Base-by-base conservation (phyloP, 768 basidiomycete species). In the Ramaria sp. region DNA sequence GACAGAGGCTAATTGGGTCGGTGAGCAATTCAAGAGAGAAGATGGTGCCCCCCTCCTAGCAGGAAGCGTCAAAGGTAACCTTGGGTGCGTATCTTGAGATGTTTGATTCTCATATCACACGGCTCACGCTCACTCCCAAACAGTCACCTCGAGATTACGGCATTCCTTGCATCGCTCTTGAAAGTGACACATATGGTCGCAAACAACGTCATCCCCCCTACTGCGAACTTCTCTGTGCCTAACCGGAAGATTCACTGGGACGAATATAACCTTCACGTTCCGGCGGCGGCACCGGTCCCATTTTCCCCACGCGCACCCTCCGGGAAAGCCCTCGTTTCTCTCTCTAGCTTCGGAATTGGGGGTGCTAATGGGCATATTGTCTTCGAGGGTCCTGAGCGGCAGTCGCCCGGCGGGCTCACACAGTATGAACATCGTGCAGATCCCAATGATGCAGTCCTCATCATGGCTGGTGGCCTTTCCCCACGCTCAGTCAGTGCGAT, bases 1-100 rank as follows among this genome's bases (percentile, higher is more conserved):
- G 1, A 74, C 71, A 1, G 78, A 80, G 61, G 73, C 73, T 10
- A 79, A 78, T 54, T 75, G 73, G 66, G 74, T 75, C 20, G 77
- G 77, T 0, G 65, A 65, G 37, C 47, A 64, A 15, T 75, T 74
- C 59, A 60, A 62, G 52, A 62, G 68, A 12, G 61, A 63, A 15
- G 67, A 68, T 9, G 43, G 30, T 37, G 42, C 22, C 0, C 70
- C 71, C 4, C 59, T 75, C 3, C 34, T 72, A 9, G 64, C 76
- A 11, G 76, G 76, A 4, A 75, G 74, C 54, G 70, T 77, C 4
- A 78, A 78, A 59, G 75, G 74, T 41, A 78, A 78, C 60, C 67
- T 76, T 27, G 76, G 76, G 73, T 75, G 54, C 22, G 70, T 58
- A 19, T 15, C 56, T 24, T 52, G 27, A 27, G 27, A 2, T 27